These are phyloP conservation scores for Pythium sp. DNA, from an alignment of 352 stramenopile genomes.

Conservation along the genomic window DNA sequence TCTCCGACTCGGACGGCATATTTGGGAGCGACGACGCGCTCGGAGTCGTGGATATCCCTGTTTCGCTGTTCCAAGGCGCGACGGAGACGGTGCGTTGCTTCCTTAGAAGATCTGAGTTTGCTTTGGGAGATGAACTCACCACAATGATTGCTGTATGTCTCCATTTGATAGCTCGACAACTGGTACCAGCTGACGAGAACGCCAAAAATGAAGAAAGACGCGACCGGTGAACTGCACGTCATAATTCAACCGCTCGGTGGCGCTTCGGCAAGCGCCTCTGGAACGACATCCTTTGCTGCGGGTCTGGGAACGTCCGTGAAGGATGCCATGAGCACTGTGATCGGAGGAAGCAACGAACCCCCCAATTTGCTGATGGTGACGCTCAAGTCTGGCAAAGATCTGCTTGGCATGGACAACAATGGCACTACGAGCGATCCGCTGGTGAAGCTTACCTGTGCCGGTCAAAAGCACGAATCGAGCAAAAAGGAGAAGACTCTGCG, in stretches of 20 bases:
- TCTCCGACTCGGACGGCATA: slow-evolving; percentile 55
- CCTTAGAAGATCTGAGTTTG: not conserved
- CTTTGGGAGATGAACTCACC: slow-evolving; percentile 1
- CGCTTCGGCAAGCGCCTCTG: not conserved
- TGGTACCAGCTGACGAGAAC: slow-evolving; percentile 68
- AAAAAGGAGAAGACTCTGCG: slow-evolving; percentile 73
- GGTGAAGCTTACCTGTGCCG: slow-evolving; percentile 69
- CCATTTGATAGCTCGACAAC: slow-evolving; percentile 42
- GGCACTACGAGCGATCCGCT: slow-evolving; percentile 86
- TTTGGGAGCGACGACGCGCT: slow-evolving; percentile 65
- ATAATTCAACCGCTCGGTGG: slow-evolving; percentile 35
- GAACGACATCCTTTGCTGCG: slow-evolving; percentile 2
- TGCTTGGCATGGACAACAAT: slow-evolving; percentile 85
- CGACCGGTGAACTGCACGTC: slow-evolving; percentile 53
- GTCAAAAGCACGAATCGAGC: slow-evolving; percentile 78
- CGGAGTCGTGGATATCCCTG: slow-evolving; percentile 68
- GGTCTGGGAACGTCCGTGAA: slow-evolving; percentile 17
- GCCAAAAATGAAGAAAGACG: slow-evolving; percentile 74
- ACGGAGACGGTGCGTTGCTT: slow-evolving; percentile 21
- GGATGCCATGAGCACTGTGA: slow-evolving; percentile 6
- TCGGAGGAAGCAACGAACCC: slow-evolving; percentile 22
- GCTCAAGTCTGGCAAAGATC: slow-evolving; percentile 66
- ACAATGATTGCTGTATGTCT: not conserved
- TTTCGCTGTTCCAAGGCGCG: slow-evolving; percentile 45
- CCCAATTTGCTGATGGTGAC: slow-evolving; percentile 75